Conservation (phyloP, 495 filamentous ascomycete genomes). For the Pyrenopolyporus hunteri region DNA sequence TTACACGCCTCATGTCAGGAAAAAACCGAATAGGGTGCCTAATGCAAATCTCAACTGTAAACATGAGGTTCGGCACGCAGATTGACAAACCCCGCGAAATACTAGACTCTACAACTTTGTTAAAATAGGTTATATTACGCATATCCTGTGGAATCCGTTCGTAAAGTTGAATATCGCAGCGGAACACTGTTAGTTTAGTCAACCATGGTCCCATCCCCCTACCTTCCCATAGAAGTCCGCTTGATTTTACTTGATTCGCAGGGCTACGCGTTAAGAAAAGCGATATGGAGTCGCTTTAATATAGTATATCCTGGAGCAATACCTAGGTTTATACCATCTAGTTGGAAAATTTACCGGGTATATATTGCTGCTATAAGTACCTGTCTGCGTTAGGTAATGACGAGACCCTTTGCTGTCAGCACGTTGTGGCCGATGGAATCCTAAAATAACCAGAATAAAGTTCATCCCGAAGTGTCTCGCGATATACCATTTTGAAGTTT, state of each 20-base stretch:
- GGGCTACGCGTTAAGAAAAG: no score
- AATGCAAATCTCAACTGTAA: constrained; percentile 6
- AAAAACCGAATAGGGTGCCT: neutral
- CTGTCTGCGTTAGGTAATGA: no score
- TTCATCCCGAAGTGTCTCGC: neutral
- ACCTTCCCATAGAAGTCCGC: neutral
- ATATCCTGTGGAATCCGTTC: neutral
- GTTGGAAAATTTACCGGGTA: no score
- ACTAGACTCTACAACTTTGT: neutral
- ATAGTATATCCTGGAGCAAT: no score
- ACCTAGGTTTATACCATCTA: no score
- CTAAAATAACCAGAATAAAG: neutral
- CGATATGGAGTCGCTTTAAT: no score
- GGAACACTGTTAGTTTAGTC: neutral
- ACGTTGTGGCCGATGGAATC: no score
- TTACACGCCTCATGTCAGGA: neutral
- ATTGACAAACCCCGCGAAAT: neutral
- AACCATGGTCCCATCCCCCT: neutral
- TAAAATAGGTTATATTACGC: constrained; percentile 35
- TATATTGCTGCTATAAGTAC: no score
- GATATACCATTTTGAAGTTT: neutral
- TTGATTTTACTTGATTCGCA: neutral
- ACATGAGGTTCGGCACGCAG: neutral
- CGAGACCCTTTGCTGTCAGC: no score
- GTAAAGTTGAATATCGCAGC: constrained; percentile 4